Base-by-base conservation (phyloP, 805 yeast species). In the Debaryomyces prosopidis region DNA sequence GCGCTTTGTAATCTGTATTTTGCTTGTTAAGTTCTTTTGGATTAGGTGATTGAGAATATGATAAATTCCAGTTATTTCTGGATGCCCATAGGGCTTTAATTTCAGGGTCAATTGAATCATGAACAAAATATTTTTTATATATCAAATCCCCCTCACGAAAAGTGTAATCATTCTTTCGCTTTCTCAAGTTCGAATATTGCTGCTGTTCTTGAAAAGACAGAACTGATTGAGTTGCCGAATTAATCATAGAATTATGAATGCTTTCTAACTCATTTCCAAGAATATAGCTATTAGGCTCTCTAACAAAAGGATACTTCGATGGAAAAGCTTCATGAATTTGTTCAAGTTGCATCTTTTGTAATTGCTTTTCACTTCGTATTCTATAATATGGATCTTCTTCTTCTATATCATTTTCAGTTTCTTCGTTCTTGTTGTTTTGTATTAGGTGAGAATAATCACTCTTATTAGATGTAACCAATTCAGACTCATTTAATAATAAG, bases 91-190 rank as follows among this genome's bases (percentile, higher is more conserved):
- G 62, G 14, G 67, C 68, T 50, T 69, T 71, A 39, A 79, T 73
- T 49, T 78, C 84, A 0, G 79, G 77, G 54, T 79, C 84, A 26
- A 78, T 76, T 12, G 64, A 64, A 16, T 65, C 65, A 44, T 75
- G 65, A 15, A 57, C 55, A 37, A 68, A 65, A 49, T 63, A 70
- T 39, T 71, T 71, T 36, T 69, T 65, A 53, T 67, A 76, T 46
- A 80, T 79, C 27, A 71, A 52, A 57, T 83, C 88, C 1, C 80
- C 83, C 55, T 83, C 88, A 47, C 88, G 66, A 1, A 77, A 76
- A 0, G 84, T 76, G 59, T 82, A 82, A 57, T 83, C 84, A 9
- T 63, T 73, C 15, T 52, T 45, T 28, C 50, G 55, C 38, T 53
- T 59, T 28, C 65, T 37, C 10, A 49, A 36, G 37, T 52, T 47